Base-by-base conservation (phyloP, 441 rosid genomes). In the Euphorbia corollata region DNA sequence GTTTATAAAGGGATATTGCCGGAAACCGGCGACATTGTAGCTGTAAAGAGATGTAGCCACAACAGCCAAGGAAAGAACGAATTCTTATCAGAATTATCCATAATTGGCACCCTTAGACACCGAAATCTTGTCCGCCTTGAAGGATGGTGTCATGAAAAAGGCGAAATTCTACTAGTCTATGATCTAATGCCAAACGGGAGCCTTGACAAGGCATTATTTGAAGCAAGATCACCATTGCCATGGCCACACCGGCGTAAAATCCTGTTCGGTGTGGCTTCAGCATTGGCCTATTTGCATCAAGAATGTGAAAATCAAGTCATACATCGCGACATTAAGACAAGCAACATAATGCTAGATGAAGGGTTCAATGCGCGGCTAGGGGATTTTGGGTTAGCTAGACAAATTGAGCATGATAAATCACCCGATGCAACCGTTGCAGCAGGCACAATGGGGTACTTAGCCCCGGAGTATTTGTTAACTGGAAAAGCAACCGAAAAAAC, bases 391-490 rank as follows among this genome's bases (percentile, higher is more conserved):
- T 73, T 94, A 22, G 99, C 97, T 0, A 85, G 96, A 64, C 85
- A 91, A 73, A 72, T 89, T 0, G 97, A 91, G 75, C 97, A 94
- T 39, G 92, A 87, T 59, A 90, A 87, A 59, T 91, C 99, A 0
- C 96, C 99, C 0, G 91, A 91, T 30, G 97, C 97, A 16, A 91
- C 97, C 3, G 91, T 85, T 13, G 99, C 97, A 0, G 99, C 99
- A 0, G 99, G 99, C 12, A 94, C 99, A 20, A 94, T 94, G 99
- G 99, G 99, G 24, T 93, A 93, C 61, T 77, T 93, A 50, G 99
- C 99, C n/a, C 99, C 99, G 1, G 99, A 93, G 71, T 91, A 94
- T 72, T 76, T 94, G 5, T 65, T 84, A 5, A 94, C 99, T 0
- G 97, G 99, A 36, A 81, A 96, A 73, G 99, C 97, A 0, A 80